Base-by-base conservation (phyloP, 2,329 filamentous ascomycete genomes). In the Stemphylium lycopersici region DNA sequence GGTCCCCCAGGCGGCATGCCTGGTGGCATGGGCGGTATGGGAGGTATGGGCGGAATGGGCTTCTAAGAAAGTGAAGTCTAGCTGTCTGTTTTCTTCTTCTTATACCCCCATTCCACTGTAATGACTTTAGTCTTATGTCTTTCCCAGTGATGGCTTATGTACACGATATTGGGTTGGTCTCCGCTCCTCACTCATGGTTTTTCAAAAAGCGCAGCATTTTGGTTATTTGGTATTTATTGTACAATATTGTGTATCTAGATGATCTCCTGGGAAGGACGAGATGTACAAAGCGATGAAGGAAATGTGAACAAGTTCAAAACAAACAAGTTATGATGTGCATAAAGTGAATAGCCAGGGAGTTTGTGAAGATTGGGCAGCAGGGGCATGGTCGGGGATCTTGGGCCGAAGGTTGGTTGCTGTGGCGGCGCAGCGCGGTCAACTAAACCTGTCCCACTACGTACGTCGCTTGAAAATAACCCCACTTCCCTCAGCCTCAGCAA, bases 11-110 rank as follows among this genome's bases (percentile, higher is more conserved):
- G 83, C 45, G 84, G 85, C 61, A 89, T 88, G 83, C 44, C 45
- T 38, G 82, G 81, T 34, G 83, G 82, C 55, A 83, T 83, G 80
- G 52, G 52, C 20, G 86, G 86, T 42, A 70, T 63, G 63, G 63
- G 59, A 46, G 65, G 65, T 33, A 70, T 71, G 68, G 87, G 85
- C 59, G 86, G 85, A 65, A 90, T 90, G 87, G 68, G 69, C 44
- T 84, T 84, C 79, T 84, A 84, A 81, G 67, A 48, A 55, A 32
- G 5, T 40, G 56, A 56, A 59, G 47, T 44, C 47, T 41, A 38
- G 61, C 55, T 55, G 59, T 62, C 63, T 60, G 46, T 57, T 55
- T 70, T 58, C 60, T 68, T 66, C 50, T 65, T 63, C 61, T 66
- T 61, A 70, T 65, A 66, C 64, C 63, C 62, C 59, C 49, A 52